These are phyloP conservation scores for Yamadazyma blattariae DNA, from an alignment of 1,139 yeast genomes.

Conservation along the genomic window DNA sequence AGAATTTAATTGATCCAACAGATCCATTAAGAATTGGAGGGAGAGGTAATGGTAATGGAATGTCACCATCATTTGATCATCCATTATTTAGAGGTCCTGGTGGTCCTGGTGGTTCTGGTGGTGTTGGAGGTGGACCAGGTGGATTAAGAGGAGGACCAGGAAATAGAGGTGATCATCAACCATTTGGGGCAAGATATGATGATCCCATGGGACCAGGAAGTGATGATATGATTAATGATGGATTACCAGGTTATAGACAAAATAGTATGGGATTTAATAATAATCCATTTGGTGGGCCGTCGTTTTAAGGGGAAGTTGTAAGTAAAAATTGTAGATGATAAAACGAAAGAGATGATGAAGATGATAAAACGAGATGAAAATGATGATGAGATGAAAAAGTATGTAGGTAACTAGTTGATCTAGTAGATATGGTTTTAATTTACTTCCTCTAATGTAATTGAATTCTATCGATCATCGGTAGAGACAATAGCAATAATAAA, in stretches of 20 bases:
- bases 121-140: constrained; percentile 19
- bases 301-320: not conserved
- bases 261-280: constrained; percentile 12
- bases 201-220: constrained; percentile 49
- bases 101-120: constrained; percentile 15
- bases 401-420: no score
- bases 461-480: no score
- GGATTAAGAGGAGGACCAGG: constrained; percentile 15
- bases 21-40: constrained; percentile 13
- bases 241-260: constrained; percentile 44
- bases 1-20: constrained; percentile 17
- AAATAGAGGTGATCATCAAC: constrained; percentile 15
- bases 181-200: constrained; percentile 54
- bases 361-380: no score
- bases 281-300: constrained; percentile 6
- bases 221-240: constrained; percentile 42
- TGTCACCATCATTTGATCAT: constrained; percentile 52
- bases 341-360: not conserved
- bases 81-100: constrained; percentile 37
- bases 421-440: no score
- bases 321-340: constrained; percentile 2
- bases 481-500: no score
- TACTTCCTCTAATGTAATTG: no score
- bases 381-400: no score
- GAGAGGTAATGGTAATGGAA: constrained; percentile 38